Percentiles rank a stretch among this genome's conserved stretches.
These are phyloP conservation scores for Stephanocyclus meneghinianus DNA, from an alignment of 352 stramenopile species.

Conservation along the genomic window DNA sequence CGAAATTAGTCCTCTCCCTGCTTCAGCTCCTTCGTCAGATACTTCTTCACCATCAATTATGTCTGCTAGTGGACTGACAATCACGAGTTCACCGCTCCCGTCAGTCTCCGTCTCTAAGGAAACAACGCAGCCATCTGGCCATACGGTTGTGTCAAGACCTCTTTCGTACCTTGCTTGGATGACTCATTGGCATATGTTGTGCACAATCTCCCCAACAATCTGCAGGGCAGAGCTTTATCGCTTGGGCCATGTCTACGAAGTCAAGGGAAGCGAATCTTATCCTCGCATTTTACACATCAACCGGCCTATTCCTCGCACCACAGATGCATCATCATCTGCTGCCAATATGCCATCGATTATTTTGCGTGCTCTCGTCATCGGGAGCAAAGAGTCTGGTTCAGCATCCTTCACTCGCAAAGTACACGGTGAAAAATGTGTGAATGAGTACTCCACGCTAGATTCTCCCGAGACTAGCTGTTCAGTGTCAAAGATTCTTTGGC, in stretches of 20 bases:
- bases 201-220: conserved; percentile 55
- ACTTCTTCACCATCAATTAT: conserved; percentile 47
- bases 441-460: conserved; percentile 9
- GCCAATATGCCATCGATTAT: conserved; percentile 15
- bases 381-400: conserved; percentile 19
- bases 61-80: conserved; percentile 73
- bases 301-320: neutral
- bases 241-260: conserved; percentile 62
- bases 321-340: neutral
- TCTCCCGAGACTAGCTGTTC: conserved; percentile 39
- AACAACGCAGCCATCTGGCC: conserved; percentile 13
- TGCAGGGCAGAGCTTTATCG: conserved; percentile 68
- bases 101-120: conserved; percentile 58
- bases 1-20: conserved; percentile 5
- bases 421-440: conserved; percentile 13
- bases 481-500: conserved; percentile 52
- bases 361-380: conserved; percentile 34
- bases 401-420: conserved; percentile 24
- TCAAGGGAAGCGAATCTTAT: neutral
- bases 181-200: conserved; percentile 73
- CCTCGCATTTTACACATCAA: conserved; percentile 7
- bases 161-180: conserved; percentile 76
- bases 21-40: conserved; percentile 33
- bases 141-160: conserved; percentile 26
- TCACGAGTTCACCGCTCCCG: conserved; percentile 66